These are phyloP conservation scores for Heritiera fomes DNA, from an alignment of 345 rosid genomes.

Conservation along the genomic window DNA sequence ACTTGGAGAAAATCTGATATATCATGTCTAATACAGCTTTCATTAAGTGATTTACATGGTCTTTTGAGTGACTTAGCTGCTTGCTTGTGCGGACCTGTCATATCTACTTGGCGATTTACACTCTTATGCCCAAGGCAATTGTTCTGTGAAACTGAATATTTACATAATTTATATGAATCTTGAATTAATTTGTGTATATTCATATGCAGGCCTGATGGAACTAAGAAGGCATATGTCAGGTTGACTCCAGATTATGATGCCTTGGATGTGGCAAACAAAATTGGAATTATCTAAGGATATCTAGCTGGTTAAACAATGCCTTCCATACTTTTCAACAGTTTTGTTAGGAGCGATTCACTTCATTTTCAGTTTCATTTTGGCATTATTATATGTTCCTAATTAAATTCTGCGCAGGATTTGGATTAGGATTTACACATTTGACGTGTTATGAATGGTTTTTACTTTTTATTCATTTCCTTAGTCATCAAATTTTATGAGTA, in stretches of 20 bases:
- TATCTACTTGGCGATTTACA: not conserved
- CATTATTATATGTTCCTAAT: not conserved
- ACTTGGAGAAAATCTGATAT: not conserved
- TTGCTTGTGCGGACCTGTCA: not conserved
- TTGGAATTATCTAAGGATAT: slow-evolving; percentile 61
- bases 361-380: not conserved
- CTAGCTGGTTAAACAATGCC: not conserved
- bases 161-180: not conserved
- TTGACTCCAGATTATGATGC: slow-evolving; percentile 72
- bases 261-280: slow-evolving; percentile 92
- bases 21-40: too few species aligned
- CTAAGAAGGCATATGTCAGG: slow-evolving; percentile 67
- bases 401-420: not conserved
- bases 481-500: not conserved
- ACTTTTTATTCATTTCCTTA: not conserved
- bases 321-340: not conserved
- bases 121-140: not conserved
- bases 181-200: not conserved
- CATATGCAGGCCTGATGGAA: slow-evolving; percentile 66
- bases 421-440: not conserved
- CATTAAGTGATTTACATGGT: too few species aligned
- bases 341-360: not conserved
- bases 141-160: not conserved
- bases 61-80: too few species aligned
- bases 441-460: not conserved